Percentiles rank a stretch among this genome's conserved stretches.
These are phyloP conservation scores for Candida smagusa DNA, from an alignment of 1,139 yeast genomes.

Conservation along the genomic window DNA sequence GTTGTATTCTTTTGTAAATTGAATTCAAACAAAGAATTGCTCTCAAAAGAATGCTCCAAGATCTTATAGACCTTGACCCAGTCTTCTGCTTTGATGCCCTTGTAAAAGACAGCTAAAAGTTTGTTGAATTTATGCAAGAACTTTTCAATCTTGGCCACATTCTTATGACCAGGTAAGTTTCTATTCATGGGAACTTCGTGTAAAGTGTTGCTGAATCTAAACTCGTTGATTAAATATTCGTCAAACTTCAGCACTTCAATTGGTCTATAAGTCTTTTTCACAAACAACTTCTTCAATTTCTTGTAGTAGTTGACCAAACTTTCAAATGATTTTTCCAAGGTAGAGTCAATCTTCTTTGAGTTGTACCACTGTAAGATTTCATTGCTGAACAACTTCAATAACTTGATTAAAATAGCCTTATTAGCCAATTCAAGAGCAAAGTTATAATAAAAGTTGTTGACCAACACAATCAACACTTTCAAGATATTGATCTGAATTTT, in stretches of 20 bases:
- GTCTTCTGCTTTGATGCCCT: constrained; percentile 61
- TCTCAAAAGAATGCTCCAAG: constrained; percentile 60
- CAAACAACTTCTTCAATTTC: constrained; percentile 67
- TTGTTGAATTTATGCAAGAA: constrained; percentile 65
- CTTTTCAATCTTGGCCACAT: constrained; percentile 46
- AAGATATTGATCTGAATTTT: constrained; percentile 79
- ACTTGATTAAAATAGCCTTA: constrained; percentile 59
- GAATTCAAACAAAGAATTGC: constrained; percentile 58
- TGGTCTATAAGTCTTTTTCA: constrained; percentile 80
- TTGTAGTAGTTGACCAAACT: constrained; percentile 59
- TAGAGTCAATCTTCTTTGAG: constrained; percentile 40
- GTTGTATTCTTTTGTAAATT: constrained; percentile 38
- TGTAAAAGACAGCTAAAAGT: constrained; percentile 58
- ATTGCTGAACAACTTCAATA: constrained; percentile 66
- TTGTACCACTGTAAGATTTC: constrained; percentile 74
- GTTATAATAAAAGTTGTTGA: constrained; percentile 71
- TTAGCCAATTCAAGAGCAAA: constrained; percentile 68
- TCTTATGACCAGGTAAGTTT: constrained; percentile 46
- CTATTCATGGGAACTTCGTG: constrained; percentile 49
- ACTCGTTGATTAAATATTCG: constrained; percentile 35
- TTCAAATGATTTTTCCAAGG: constrained; percentile 43
- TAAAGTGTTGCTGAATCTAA: constrained; percentile 38
- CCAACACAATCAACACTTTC: constrained; percentile 71
- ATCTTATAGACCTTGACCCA: constrained; percentile 79
- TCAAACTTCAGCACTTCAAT: constrained; percentile 42